Evolutionary conservation across 2,329 filamentous ascomycete genomes (phyloP).

Genomic region (Cladophialophora yegresii): DNA sequence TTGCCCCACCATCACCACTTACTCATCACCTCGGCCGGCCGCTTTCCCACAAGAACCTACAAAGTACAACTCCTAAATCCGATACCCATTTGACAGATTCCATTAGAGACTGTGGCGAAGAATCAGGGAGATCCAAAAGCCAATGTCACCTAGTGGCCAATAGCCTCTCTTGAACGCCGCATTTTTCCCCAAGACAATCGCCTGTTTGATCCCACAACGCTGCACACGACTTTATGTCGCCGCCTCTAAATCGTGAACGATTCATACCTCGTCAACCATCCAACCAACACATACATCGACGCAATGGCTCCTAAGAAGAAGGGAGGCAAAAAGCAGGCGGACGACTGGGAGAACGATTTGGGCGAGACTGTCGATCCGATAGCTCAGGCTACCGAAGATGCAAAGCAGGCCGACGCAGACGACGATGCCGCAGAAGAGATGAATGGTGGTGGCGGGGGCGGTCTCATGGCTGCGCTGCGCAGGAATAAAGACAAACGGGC

Average conservation of each 20-base stretch:
- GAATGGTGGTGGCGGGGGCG: slow-evolving; percentile 59
- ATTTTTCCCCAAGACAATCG: not conserved
- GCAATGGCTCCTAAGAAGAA: slow-evolving; percentile 94
- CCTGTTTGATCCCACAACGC: slow-evolving; percentile 4
- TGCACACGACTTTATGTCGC: slow-evolving; percentile 36
- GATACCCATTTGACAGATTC: slow-evolving; percentile 2
- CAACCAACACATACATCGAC: slow-evolving; percentile 18
- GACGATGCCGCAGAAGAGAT: slow-evolving; percentile 56
- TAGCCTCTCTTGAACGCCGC: slow-evolving; percentile 9
- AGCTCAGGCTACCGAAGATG: slow-evolving; percentile 51
- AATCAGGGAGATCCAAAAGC: slow-evolving; percentile 6
- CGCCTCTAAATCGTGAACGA: slow-evolving; percentile 36
- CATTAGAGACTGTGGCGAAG: slow-evolving; percentile 8
- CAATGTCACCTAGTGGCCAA: slow-evolving; percentile 1
- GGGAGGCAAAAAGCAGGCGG: slow-evolving; percentile 74
- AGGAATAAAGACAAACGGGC: slow-evolving; percentile 85
- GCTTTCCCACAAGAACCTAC: not conserved
- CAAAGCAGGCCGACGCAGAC: slow-evolving; percentile 50
- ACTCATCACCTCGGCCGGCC: not conserved
- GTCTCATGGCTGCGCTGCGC: slow-evolving; percentile 75
- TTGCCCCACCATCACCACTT: slow-evolving; percentile 8
- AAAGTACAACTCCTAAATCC: not conserved
- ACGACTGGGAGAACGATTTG: slow-evolving; percentile 93
- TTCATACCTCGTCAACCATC: slow-evolving; percentile 20
- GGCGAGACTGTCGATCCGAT: slow-evolving; percentile 73